Evolutionary conservation across 129 eudicot species (phyloP), one percentile per base, ranked within the genome.

Genomic region (Centrapalus pauciflorus): DNA sequence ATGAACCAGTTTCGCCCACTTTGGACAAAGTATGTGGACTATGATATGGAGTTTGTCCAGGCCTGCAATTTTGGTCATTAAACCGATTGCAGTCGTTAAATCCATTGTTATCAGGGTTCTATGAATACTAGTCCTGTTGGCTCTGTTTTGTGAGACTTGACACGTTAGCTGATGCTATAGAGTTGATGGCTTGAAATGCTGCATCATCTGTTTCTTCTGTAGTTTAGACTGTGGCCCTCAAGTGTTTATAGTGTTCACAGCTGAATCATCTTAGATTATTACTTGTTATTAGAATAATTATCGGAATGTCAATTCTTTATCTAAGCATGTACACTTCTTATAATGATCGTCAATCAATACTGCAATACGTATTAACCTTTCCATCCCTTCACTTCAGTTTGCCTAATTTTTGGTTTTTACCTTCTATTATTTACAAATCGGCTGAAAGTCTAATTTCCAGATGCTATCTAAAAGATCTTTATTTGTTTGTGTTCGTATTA

Each of bases 1-100:
- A 82, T 85, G 76, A 52, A 66, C 61, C 92, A 85, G 64, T 85
- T 81, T 55, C 81, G 87, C 26, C 85, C 92, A 49, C 83, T 86
- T 43, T 86, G 93, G 93, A 74, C 84, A 33, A 86, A 86, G 76
- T 79, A 82, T 49, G 93, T 86, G 5, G 93, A 86, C 69, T 73
- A 82, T 54, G 89, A 86, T 30, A 86, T 77, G 66, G 94, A 86
- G 70, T 83, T 77, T 54, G 80, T 86, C 25, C 89, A 77, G 35
- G 75, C 81, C 33, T 86, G 94, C 84, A 86, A 86, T 67, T 86
- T 86, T 49, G 86, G 83, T 67, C 77, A 79, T 33, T 82, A 59
- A 66, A 51, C 28, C n/a, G n/a, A n/a, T 84, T 23, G 23, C 54
- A 48, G 19, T 8, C 13, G 19, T 48, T 48, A 10, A 17, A 48